These are phyloP conservation scores for Peronospora belbahrii DNA, from an alignment of 352 stramenopile species.

Conservation along the genomic window DNA sequence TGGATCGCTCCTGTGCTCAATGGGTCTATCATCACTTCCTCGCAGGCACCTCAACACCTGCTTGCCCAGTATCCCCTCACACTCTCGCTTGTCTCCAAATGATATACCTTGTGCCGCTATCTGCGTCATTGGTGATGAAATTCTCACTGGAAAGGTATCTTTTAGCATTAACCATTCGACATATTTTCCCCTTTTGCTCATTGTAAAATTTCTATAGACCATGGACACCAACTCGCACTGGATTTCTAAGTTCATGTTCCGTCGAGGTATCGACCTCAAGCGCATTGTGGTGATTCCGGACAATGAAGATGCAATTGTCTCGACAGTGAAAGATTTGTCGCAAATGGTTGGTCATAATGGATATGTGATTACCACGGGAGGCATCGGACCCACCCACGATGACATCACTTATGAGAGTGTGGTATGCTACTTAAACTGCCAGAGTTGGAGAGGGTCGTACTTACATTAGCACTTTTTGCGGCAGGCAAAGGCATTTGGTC, in stretches of 20 bases:
- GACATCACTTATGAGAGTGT: slow-evolving; percentile 86
- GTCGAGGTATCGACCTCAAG: slow-evolving; percentile 66
- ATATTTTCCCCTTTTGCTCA: neutral
- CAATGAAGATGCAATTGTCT: slow-evolving; percentile 63
- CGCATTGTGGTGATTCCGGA: slow-evolving; percentile 75
- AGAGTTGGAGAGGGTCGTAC: neutral
- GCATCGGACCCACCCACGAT: slow-evolving; percentile 80
- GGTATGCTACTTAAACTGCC: slow-evolving; percentile 19
- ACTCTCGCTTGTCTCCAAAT: slow-evolving; percentile 5
- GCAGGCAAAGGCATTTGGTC: slow-evolving; percentile 70
- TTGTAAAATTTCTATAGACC: slow-evolving; percentile 34
- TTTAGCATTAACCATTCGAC: neutral
- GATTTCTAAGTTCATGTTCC: slow-evolving; percentile 75
- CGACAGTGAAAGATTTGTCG: slow-evolving; percentile 66
- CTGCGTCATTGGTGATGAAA: slow-evolving; percentile 81
- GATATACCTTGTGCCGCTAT: slow-evolving; percentile 48
- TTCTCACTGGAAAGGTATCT: slow-evolving; percentile 71
- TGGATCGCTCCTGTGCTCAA: neutral
- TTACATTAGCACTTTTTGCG: slow-evolving; percentile 1
- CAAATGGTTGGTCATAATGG: slow-evolving; percentile 61
- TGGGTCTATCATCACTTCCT: slow-evolving; percentile 1
- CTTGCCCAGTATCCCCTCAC: neutral
- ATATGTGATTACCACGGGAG: slow-evolving; percentile 82
- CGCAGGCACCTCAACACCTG: neutral
- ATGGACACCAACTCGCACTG: slow-evolving; percentile 84